Conservation (phyloP, 495 filamentous ascomycete genomes). For the Sordaria brevicollis region DNA sequence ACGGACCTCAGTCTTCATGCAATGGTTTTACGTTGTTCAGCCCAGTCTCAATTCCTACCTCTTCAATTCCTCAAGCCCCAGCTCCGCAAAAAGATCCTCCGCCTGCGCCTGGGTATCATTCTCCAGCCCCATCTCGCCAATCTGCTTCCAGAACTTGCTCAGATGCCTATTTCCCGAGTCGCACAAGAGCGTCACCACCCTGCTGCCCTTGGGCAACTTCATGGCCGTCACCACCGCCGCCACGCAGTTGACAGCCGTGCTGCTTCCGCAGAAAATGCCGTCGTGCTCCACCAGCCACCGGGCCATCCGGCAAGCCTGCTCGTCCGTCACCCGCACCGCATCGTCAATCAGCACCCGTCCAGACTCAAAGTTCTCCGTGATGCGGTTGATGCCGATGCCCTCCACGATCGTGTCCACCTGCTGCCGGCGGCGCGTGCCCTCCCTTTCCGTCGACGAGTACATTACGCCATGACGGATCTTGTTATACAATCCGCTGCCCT, state of each 20-base stretch:
- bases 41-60: conserved; percentile 1
- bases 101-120: conserved; percentile 6
- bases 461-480: conserved; percentile 86
- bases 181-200: conserved; percentile 84
- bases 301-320: conserved; percentile 86
- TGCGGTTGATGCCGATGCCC: conserved; percentile 86
- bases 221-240: conserved; percentile 75
- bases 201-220: conserved; percentile 53
- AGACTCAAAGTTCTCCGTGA: conserved; percentile 85
- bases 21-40: background rate
- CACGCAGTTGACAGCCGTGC: conserved; percentile 91
- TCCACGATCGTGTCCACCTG: conserved; percentile 97
- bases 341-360: conserved; percentile 79
- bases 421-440: conserved; percentile 76
- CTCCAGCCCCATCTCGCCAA: conserved; percentile 59
- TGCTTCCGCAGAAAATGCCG: conserved; percentile 88
- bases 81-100: conserved; percentile 23
- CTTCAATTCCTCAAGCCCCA: conserved; percentile 21
- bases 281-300: conserved; percentile 93
- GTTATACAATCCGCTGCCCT: conserved; percentile 90
- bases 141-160: conserved; percentile 85
- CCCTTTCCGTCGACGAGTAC: conserved; percentile 78
- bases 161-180: conserved; percentile 87
- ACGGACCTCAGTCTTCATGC: background rate
- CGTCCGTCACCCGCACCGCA: conserved; percentile 83